Percentiles rank a stretch among this genome's conserved stretches.
phyloP scores from a whole-genome alignment of 352 stramenopile species.

The Phytophthora constricta region DNA sequence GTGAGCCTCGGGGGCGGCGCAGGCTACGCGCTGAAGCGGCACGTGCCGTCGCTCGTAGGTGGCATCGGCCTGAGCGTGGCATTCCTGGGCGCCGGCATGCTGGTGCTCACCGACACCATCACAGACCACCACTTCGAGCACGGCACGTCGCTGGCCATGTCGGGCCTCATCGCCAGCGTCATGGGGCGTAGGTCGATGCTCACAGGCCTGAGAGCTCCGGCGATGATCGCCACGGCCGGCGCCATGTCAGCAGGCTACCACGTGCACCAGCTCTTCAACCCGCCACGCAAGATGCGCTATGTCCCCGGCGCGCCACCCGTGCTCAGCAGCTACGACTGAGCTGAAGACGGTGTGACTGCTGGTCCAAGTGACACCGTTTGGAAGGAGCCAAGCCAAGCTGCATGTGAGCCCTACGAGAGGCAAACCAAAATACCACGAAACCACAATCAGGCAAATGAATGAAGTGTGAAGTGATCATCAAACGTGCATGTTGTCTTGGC shows the following conservation, averaged over 20 bases:
- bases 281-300: slow-evolving; percentile 62
- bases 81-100: slow-evolving; percentile 70
- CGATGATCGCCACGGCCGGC: slow-evolving; percentile 53
- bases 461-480: no score
- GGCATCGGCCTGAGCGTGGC: slow-evolving; percentile 64
- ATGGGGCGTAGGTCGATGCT: slow-evolving; percentile 59
- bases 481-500: no score
- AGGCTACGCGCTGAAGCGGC: slow-evolving; percentile 66
- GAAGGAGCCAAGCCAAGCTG: no score
- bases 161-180: slow-evolving; percentile 64
- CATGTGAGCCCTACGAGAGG: no score
- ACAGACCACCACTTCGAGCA: slow-evolving; percentile 76
- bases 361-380: no score
- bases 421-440: no score
- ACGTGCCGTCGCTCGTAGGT: slow-evolving; percentile 71
- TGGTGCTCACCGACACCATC: slow-evolving; percentile 77
- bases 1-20: slow-evolving; percentile 65
- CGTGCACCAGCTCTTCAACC: slow-evolving; percentile 67
- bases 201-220: slow-evolving; percentile 50
- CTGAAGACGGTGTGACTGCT: not conserved
- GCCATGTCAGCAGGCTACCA: slow-evolving; percentile 76
- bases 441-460: no score
- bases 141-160: slow-evolving; percentile 74
- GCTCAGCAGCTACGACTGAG: slow-evolving; percentile 38
- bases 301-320: slow-evolving; percentile 56